Base-by-base conservation (phyloP, 1,284 basidiomycete genomes). In the Cystobasidium sp. region DNA sequence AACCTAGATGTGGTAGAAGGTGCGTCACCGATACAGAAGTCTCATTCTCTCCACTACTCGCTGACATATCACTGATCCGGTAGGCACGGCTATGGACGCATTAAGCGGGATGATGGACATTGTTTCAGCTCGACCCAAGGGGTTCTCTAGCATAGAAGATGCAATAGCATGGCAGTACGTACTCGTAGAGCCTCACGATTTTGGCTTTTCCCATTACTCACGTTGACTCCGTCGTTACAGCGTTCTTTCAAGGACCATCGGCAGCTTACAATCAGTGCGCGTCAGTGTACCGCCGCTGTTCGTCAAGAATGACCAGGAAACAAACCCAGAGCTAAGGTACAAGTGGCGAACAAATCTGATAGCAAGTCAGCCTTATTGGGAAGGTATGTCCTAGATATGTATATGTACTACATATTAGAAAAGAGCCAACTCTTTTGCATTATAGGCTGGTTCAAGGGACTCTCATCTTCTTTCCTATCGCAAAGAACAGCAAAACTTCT, bases 1-100 rank as follows among this genome's bases (percentile, higher is more conserved):
- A 94, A 97, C 0, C 85, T 99, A 1, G 97, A 99, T 79, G 94
- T 98, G 7, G 97, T 99, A 0, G 96, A 99, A 86, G 96, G 92
- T 91, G 53, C 20, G 39, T 14, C 39, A 10, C n/a, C 7, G 9
- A 22, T 12, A 10, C 9, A 31, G 24, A 39, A 31, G 7, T 59
- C 37, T 14, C 6, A 6, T 12, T 59, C 6, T 43, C 4, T n/a
- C 6, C 18, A 41, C 10, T 5, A 6, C 6, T 9, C 41, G 20
- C 3, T n/a, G 14, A 7, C 18, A 8, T 22, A 5, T 22, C 18
- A 3, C 61, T 53, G 1, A 1, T 6, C n/a, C 53, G 52, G 24
- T 79, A 94, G 93, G 95, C 7, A 93, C 93, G n/a, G 95, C 97
- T 0, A 85, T 98, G 47, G 94, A 96, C 59, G 91, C 94, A 0